These are phyloP conservation scores for Colletotrichum cuscutae DNA, from an alignment of 2,329 filamentous ascomycete genomes.

Conservation along the genomic window DNA sequence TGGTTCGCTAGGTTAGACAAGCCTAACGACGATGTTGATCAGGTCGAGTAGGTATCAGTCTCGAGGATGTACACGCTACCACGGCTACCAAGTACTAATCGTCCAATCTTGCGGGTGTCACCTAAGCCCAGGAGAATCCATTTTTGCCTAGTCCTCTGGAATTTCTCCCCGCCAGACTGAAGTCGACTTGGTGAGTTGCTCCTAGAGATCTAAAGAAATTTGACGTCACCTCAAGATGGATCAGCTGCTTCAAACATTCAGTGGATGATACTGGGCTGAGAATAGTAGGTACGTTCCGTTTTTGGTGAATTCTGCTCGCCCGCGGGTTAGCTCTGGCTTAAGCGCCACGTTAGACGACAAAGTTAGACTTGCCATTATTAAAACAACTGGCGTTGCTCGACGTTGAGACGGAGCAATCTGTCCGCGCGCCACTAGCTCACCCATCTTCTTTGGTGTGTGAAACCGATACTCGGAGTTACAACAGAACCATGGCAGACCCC, in stretches of 20 bases:
- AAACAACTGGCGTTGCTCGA: neutral
- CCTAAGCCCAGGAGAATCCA: neutral
- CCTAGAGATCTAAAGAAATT: constrained; percentile 3
- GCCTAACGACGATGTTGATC: neutral
- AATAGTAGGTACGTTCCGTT: neutral
- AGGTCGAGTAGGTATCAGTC: neutral
- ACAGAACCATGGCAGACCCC: neutral
- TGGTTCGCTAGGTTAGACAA: neutral
- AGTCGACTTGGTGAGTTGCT: neutral
- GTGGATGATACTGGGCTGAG: neutral
- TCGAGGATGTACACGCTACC: too few species aligned
- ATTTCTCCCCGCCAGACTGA: neutral
- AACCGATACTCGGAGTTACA: constrained; percentile 23
- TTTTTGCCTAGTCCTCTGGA: neutral
- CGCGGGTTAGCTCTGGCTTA: neutral
- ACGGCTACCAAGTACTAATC: too few species aligned
- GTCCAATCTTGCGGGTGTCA: neutral
- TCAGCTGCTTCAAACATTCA: neutral
- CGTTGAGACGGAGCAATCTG: constrained; percentile 20
- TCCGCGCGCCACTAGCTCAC: neutral
- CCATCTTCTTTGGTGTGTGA: constrained; percentile 5
- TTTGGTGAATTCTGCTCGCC: neutral
- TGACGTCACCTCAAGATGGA: constrained; percentile 23
- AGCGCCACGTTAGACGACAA: neutral
- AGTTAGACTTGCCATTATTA: neutral